phyloP scores from a whole-genome alignment of 495 filamentous ascomycete species.

The Cudoniella acicularis region DNA sequence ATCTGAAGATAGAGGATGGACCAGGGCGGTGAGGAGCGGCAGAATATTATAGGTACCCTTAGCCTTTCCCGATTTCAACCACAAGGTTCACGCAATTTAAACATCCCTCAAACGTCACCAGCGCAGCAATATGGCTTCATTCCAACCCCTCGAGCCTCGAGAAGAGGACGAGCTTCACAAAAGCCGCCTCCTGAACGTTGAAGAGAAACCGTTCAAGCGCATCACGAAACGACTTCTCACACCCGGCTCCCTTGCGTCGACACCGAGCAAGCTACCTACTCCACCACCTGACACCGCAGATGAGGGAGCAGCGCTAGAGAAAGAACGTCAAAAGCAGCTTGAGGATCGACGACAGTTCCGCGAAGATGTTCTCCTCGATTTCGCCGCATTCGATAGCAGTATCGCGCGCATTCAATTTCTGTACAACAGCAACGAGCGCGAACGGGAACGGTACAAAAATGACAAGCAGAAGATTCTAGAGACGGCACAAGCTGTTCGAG shows the following conservation, averaged over 20 bases:
- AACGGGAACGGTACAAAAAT: slow-evolving; percentile 79
- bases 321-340: slow-evolving; percentile 41
- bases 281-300: slow-evolving; percentile 65
- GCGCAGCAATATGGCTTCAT: slow-evolving; percentile 24
- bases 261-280: slow-evolving; percentile 52
- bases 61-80: neutral
- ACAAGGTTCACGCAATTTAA: neutral
- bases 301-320: slow-evolving; percentile 34
- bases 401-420: slow-evolving; percentile 88
- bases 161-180: slow-evolving; percentile 85
- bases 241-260: slow-evolving; percentile 55
- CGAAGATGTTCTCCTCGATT: slow-evolving; percentile 85
- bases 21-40: neutral
- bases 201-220: slow-evolving; percentile 90
- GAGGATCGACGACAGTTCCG: slow-evolving; percentile 59
- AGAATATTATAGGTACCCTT: too few species aligned
- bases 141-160: slow-evolving; percentile 42
- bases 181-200: slow-evolving; percentile 81
- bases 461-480: slow-evolving; percentile 73
- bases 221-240: slow-evolving; percentile 75
- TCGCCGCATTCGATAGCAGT: slow-evolving; percentile 82
- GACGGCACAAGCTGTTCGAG: slow-evolving; percentile 71
- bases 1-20: neutral
- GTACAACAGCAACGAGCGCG: slow-evolving; percentile 72
- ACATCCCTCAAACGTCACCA: neutral